These are phyloP conservation scores for Thelephora ganbajun DNA, from an alignment of 768 basidiomycete genomes.

Conservation along the genomic window DNA sequence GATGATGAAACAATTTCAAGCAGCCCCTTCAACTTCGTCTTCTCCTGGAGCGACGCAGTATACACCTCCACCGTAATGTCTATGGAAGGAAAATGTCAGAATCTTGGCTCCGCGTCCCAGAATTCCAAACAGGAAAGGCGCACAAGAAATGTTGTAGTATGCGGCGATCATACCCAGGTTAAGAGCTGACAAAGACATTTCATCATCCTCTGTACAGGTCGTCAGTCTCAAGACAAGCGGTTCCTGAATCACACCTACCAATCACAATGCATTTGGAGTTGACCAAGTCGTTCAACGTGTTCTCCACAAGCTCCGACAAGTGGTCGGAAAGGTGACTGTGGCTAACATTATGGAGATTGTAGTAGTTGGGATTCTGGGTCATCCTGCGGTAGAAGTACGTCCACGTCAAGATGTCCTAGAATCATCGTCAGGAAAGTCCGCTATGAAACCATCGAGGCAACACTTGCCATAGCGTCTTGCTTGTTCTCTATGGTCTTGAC, in stretches of 20 bases:
- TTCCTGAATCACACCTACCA: slow-evolving; percentile 26
- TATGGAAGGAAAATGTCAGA: slow-evolving; percentile 18
- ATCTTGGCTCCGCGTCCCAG: background rate
- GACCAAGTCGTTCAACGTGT: slow-evolving; percentile 78
- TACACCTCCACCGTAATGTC: slow-evolving; percentile 97
- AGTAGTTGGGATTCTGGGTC: slow-evolving; percentile 95
- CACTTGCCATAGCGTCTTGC: slow-evolving; percentile 80
- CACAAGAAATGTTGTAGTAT: slow-evolving; percentile 88
- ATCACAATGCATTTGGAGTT: slow-evolving; percentile 92
- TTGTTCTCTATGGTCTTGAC: slow-evolving; percentile 99
- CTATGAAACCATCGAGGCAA: background rate
- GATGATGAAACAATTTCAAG: slow-evolving; percentile 96
- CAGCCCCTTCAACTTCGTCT: slow-evolving; percentile 92
- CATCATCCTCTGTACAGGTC: slow-evolving; percentile 47
- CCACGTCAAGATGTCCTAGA: slow-evolving; percentile 92
- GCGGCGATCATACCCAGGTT: slow-evolving; percentile 99
- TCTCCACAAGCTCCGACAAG: slow-evolving; percentile 91
- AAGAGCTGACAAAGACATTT: slow-evolving; percentile 83
- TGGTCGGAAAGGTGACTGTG: slow-evolving; percentile 95
- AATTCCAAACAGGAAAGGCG: slow-evolving; percentile 14
- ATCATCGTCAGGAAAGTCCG: background rate
- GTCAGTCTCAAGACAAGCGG: background rate
- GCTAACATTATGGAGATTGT: slow-evolving; percentile 88
- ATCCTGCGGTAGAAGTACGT: slow-evolving; percentile 96
- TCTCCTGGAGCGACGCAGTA: slow-evolving; percentile 86